These are phyloP conservation scores for Lasiodiplodia sp. DNA, from an alignment of 2,329 filamentous ascomycete species.

Conservation along the genomic window DNA sequence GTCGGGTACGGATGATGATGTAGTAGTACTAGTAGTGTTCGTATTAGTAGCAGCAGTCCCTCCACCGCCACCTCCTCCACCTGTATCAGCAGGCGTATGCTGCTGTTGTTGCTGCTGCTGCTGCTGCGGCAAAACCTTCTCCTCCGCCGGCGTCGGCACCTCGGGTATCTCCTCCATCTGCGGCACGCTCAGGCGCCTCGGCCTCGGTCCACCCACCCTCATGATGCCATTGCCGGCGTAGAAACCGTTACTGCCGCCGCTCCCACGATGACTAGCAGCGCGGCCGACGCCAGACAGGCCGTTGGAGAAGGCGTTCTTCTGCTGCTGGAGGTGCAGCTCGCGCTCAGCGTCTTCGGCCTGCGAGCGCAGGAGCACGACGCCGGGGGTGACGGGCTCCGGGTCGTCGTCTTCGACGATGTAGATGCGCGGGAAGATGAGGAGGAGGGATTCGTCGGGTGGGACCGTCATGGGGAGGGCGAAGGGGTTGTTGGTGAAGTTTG, in stretches of 20 bases:
- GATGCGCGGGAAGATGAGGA: slow-evolving; percentile 25
- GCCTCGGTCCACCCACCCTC: slow-evolving; percentile 3
- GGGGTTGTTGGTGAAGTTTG: background rate
- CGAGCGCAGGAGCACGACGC: slow-evolving; percentile 12
- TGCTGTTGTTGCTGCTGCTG: background rate
- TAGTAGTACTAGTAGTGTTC: too few species aligned
- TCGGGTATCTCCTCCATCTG: slow-evolving; percentile 19
- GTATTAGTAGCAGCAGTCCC: background rate
- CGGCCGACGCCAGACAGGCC: background rate
- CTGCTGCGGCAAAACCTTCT: background rate
- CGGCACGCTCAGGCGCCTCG: background rate
- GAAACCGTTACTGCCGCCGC: background rate
- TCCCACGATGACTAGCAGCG: background rate
- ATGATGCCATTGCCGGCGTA: slow-evolving; percentile 5
- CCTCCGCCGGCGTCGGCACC: slow-evolving; percentile 21
- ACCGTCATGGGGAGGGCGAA: background rate
- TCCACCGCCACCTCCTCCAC: background rate
- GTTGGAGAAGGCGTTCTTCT: background rate
- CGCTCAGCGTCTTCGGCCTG: slow-evolving; percentile 13
- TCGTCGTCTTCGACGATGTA: slow-evolving; percentile 27
- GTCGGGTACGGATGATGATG: background rate
- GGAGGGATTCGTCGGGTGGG: slow-evolving; percentile 8
- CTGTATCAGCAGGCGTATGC: background rate
- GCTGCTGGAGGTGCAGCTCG: slow-evolving; percentile 11
- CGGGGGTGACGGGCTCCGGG: slow-evolving; percentile 18